Evolutionary conservation across 768 basidiomycete genomes (phyloP).

Genomic region (Aureoboletus auriporus): DNA sequence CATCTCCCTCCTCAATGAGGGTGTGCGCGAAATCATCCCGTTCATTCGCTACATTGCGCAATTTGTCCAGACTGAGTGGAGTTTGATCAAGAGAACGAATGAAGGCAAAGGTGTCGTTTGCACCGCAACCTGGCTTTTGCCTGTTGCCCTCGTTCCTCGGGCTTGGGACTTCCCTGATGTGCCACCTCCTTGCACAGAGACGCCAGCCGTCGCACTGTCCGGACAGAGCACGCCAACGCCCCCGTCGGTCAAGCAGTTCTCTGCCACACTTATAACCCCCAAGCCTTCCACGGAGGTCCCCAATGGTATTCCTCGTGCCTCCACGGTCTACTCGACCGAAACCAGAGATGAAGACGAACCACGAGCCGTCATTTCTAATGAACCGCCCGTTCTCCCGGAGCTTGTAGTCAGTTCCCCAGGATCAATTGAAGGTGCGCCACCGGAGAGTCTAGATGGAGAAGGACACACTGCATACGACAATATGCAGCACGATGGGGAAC

Average conservation of each 20-base stretch:
- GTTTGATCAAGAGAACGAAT: slow-evolving; percentile 57
- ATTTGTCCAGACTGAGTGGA: slow-evolving; percentile 75
- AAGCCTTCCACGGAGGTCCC: slow-evolving; percentile 27
- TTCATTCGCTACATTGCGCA: slow-evolving; percentile 81
- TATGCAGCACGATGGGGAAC: slow-evolving; percentile 21
- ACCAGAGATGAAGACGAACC: slow-evolving; percentile 25
- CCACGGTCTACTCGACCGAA: slow-evolving; percentile 28
- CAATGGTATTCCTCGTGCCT: slow-evolving; percentile 18
- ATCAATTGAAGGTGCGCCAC: slow-evolving; percentile 27
- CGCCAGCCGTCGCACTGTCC: not conserved
- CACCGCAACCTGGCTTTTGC: slow-evolving; percentile 89
- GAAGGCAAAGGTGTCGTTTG: slow-evolving; percentile 78
- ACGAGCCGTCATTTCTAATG: slow-evolving; percentile 23
- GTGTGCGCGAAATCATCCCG: slow-evolving; percentile 78
- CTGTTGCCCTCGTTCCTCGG: slow-evolving; percentile 72
- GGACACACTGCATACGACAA: slow-evolving; percentile 12
- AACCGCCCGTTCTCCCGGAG: slow-evolving; percentile 31
- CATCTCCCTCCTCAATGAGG: slow-evolving; percentile 62
- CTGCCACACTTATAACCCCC: slow-evolving; percentile 24
- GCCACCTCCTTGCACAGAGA: slow-evolving; percentile 28
- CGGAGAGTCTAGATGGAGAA: slow-evolving; percentile 13
- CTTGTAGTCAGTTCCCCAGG: slow-evolving; percentile 32
- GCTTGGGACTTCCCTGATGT: slow-evolving; percentile 72
- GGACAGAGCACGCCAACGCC: slow-evolving; percentile 18
- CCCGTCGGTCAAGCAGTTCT: slow-evolving; percentile 20